Base-by-base conservation (phyloP, 2,329 filamentous ascomycete genomes). In the Pseudovirgaria hyperparasitica region DNA sequence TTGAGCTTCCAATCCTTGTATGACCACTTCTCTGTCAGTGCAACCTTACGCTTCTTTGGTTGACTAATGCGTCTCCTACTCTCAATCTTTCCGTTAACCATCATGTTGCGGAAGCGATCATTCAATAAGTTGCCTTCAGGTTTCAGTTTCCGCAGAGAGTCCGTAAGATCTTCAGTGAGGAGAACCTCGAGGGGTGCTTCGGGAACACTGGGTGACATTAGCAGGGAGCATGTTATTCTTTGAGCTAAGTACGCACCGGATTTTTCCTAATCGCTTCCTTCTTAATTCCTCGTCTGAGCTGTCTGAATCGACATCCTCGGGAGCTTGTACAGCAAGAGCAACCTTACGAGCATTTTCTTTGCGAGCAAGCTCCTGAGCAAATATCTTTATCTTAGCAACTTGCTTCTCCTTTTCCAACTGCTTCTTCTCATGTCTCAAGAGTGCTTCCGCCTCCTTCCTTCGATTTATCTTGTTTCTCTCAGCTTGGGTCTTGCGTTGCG, bases 111-210 rank as follows among this genome's bases (percentile, higher is more conserved):
- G 62, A 93, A 96, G 26, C 90, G 70, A 46, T 98, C 90, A 40
- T 84, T 84, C 41, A 98, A 64, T 20, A 94, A 61, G 49, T 94
- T 96, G n/a, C 90, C 90, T 55, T 98, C 90, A 0, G 90, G 90
- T 55, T 87, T 92, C 38, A 66, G 49, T 21, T 54, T 52, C 21
- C 62, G 52, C 26, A 66, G 45, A 1, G 60, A 63, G 30, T 66
- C 62, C 39, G 61, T 54, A 14, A 66, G 48, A 38, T 66, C 62
- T 30, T 65, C 62, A 23, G 59, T 55, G 5, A 65, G 50, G 5
- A 62, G 57, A 27, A 66, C 54, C 41, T 66, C 62, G 6, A 65
- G 48, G 2, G 56, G 54, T 8, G 61, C 80, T 48, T 90, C 76
- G 0, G 82, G 85, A 23, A 90, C 57, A 39, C 70, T 72, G 47